Evolutionary conservation across 176 grass and related monocot genomes (phyloP).

Genomic region (Urochloa ruziziensis): DNA sequence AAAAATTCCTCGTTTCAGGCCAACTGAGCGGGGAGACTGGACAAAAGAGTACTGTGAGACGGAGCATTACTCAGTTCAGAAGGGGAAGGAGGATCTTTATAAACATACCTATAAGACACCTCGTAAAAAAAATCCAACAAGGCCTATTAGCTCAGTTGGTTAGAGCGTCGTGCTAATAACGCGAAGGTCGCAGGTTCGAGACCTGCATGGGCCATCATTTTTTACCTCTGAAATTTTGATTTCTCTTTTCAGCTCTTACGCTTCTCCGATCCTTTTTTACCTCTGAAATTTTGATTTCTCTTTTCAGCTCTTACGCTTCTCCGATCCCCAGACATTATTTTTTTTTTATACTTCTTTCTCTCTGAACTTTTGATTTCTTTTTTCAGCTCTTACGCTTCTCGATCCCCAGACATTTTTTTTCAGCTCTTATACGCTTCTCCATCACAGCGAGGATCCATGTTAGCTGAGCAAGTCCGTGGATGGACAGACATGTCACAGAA

Average conservation of each 20-base stretch:
- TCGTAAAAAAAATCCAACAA: too few species aligned
- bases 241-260: not conserved
- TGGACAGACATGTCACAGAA: not conserved
- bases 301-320: not conserved
- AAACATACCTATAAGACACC: too few species aligned
- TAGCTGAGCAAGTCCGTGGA: not conserved
- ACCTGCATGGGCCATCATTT: not conserved
- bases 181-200: not conserved
- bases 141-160: conserved; percentile 87
- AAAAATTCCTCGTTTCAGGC: too few species aligned
- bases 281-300: not conserved
- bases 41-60: too few species aligned
- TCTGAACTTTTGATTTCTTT: not conserved
- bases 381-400: not conserved
- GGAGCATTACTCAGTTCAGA: too few species aligned
- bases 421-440: not conserved
- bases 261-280: too few species aligned
- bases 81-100: too few species aligned
- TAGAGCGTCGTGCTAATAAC: conserved; percentile 76
- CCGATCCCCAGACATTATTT: too few species aligned
- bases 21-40: too few species aligned
- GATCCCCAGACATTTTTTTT: too few species aligned
- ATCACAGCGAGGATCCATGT: not conserved
- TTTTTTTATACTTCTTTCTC: too few species aligned
- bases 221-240: not conserved